A percentile compares a stretch with the other conserved stretches of the same genome.
Conservation (phyloP, 768 basidiomycete species). For the Boletus barrowsii region DNA sequence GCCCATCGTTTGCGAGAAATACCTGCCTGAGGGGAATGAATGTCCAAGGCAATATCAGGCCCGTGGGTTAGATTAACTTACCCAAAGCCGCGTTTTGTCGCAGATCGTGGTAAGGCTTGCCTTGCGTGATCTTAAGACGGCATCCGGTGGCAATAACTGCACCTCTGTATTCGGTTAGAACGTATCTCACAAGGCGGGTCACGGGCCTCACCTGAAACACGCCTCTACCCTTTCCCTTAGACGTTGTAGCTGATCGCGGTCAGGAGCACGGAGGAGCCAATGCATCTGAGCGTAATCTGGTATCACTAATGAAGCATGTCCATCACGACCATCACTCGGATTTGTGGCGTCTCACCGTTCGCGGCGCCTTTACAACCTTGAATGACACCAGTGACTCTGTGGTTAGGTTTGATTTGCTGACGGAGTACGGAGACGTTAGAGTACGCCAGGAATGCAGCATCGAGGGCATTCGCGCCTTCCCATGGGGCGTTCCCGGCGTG, state of each 20-base stretch:
- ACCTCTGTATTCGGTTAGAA: conserved; percentile 43
- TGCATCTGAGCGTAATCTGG: conserved; percentile 78
- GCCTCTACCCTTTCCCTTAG: conserved; percentile 59
- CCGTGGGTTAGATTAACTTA: conserved; percentile 24
- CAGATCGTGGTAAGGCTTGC: conserved; percentile 51
- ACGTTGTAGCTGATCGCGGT: conserved; percentile 48
- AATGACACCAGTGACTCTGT: conserved; percentile 77
- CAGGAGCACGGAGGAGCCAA: conserved; percentile 72
- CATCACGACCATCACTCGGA: not conserved
- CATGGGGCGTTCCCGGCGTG: conserved; percentile 82
- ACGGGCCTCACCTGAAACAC: conserved; percentile 63
- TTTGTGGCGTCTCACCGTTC: conserved; percentile 50
- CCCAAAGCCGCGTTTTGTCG: conserved; percentile 57
- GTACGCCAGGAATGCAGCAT: conserved; percentile 86
- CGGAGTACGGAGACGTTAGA: conserved; percentile 73
- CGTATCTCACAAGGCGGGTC: not conserved
- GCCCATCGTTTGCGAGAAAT: conserved; percentile 47
- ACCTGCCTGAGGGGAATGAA: conserved; percentile 41
- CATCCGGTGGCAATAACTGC: conserved; percentile 65
- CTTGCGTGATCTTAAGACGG: conserved; percentile 42
- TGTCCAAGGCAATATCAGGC: conserved; percentile 1
- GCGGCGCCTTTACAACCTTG: conserved; percentile 64
- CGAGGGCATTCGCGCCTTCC: conserved; percentile 84
- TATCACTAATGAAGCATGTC: conserved; percentile 51
- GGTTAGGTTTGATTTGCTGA: conserved; percentile 82